Conservation (phyloP, 495 filamentous ascomycete species). For the Saxophila tyrrhenica region DNA sequence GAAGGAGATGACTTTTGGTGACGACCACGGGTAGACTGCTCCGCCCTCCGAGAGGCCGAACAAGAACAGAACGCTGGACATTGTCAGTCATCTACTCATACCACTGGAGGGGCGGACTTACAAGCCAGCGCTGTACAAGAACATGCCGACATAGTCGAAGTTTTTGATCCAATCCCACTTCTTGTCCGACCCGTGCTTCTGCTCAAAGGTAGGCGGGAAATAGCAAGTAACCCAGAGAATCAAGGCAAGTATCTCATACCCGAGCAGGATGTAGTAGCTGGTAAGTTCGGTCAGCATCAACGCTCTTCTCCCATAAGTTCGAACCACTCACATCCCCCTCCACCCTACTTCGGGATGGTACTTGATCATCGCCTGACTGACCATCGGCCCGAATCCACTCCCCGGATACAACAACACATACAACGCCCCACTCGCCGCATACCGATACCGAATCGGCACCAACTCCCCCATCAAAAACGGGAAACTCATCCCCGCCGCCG, state of each 20-base stretch:
- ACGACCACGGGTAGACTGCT: not conserved
- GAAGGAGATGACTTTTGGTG: not conserved
- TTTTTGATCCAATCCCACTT: not conserved
- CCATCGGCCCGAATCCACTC: not conserved
- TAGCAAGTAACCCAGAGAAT: not conserved
- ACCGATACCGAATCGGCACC: slow-evolving; percentile 19
- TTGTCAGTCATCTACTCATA: too few relatives aligned
- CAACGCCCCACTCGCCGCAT: not conserved
- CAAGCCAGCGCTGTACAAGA: not conserved
- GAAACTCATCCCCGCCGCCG: slow-evolving; percentile 15
- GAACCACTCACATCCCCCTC: not conserved
- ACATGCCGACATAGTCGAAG: not conserved
- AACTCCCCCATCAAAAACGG: slow-evolving; percentile 21
- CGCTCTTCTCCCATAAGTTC: too few relatives aligned
- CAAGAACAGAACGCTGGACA: not conserved
- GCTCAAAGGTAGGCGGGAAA: not conserved
- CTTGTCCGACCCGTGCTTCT: not conserved
- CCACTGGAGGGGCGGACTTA: too few relatives aligned
- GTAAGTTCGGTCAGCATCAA: not conserved
- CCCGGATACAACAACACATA: not conserved
- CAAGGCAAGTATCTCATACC: not conserved
- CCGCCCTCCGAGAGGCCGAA: not conserved
- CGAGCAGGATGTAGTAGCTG: not conserved
- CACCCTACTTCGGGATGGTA: not conserved
- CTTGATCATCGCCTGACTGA: not conserved